Evolutionary conservation across 208 protist genomes (phyloP).

Genomic region (Willaertia magna): DNA sequence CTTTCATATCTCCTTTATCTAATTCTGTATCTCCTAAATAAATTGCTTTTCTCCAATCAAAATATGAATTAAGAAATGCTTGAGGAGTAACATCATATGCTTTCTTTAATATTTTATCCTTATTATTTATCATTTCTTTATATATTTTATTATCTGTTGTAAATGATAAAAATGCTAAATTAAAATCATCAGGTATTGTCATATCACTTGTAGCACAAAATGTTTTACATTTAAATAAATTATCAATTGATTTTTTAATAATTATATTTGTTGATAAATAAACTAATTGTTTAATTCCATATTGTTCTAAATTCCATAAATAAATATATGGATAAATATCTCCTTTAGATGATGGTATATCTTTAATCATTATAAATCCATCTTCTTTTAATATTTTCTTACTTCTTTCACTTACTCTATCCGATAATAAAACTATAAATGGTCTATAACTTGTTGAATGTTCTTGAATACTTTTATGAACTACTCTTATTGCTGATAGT

Average conservation of each 20-base stretch:
- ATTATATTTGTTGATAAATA: neutral
- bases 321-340: neutral
- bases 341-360: neutral
- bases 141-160: neutral
- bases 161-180: neutral
- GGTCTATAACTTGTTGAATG: neutral
- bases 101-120: neutral
- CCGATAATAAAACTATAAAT: neutral
- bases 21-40: neutral
- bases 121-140: neutral
- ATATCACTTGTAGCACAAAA: neutral
- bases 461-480: neutral
- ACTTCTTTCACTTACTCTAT: neutral
- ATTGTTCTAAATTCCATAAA: neutral
- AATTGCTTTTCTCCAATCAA: neutral
- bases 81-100: neutral
- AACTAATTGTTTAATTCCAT: neutral
- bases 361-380: neutral
- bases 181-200: neutral
- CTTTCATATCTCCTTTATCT: neutral
- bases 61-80: neutral
- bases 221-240: neutral
- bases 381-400: neutral
- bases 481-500: neutral
- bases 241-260: neutral